phyloP scores from a whole-genome alignment of 2,329 filamentous ascomycete species.

The Diatrype stigma region DNA sequence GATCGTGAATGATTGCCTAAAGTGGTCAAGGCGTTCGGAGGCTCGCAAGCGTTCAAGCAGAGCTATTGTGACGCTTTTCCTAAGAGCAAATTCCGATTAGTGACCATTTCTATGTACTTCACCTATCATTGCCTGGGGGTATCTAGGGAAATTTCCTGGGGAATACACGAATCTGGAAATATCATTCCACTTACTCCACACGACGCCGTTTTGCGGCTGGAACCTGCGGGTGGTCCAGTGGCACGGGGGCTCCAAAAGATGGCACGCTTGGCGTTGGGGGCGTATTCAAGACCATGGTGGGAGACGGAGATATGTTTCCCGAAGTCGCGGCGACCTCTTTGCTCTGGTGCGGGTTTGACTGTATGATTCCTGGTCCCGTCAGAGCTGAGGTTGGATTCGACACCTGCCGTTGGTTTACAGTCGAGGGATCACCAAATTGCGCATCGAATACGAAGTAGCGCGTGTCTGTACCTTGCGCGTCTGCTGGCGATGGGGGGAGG shows the following conservation, averaged over 20 bases:
- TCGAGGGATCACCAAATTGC: conserved; percentile 6
- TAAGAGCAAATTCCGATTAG: conserved; percentile 6
- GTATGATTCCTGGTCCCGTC: conserved; percentile 5
- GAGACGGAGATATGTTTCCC: conserved; percentile 6
- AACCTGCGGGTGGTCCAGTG: conserved; percentile 6
- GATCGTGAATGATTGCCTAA: conserved; percentile 12
- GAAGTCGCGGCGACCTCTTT: conserved; percentile 7
- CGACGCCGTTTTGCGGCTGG: conserved; percentile 23
- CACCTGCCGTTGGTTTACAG: conserved; percentile 2
- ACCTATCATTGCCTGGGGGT: neutral
- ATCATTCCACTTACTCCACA: conserved; percentile 18
- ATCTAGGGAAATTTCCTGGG: too few relatives aligned
- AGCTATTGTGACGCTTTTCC: conserved; percentile 7
- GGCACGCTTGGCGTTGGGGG: conserved; percentile 19
- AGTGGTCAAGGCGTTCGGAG: conserved; percentile 5
- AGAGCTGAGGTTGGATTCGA: neutral
- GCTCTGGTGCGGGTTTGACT: conserved; percentile 8
- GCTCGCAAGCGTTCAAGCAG: conserved; percentile 16
- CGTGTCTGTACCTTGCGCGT: conserved; percentile 18
- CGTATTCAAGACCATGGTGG: conserved; percentile 20
- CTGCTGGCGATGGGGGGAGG: conserved; percentile 23
- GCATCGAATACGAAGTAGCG: conserved; percentile 17
- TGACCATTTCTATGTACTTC: neutral
- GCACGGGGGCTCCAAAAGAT: neutral
- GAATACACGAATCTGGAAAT: too few relatives aligned